Evolutionary conservation across 352 stramenopile species (phyloP).

Genomic region (Blastocystis sp.): DNA sequence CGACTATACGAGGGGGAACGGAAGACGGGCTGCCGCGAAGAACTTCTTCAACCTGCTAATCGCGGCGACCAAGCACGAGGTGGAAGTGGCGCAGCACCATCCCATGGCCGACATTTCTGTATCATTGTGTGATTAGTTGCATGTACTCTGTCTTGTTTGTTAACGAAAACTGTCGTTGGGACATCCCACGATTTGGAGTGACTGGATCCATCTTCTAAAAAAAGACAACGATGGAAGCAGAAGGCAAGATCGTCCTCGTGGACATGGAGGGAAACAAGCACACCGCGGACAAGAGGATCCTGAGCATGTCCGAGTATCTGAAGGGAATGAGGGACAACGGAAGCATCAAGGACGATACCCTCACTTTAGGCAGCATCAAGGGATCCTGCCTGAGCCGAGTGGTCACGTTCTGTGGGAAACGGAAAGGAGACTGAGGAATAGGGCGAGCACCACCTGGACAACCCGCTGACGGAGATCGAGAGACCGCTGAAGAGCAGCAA

Average conservation of each 20-base stretch:
- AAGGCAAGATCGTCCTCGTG: constrained; percentile 9
- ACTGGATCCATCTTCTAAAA: background rate
- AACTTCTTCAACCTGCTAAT: constrained; percentile 31
- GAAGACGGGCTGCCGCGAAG: background rate
- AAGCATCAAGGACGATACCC: constrained; percentile 6
- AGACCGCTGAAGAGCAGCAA: constrained; percentile 95
- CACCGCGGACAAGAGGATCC: background rate
- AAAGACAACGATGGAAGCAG: background rate
- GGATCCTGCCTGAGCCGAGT: constrained; percentile 70
- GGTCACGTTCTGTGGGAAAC: constrained; percentile 71
- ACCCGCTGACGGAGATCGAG: constrained; percentile 97
- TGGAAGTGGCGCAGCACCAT: background rate
- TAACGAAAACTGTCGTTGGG: background rate
- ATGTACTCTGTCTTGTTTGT: constrained; percentile 8
- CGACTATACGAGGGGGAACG: background rate
- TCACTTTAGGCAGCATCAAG: constrained; percentile 71
- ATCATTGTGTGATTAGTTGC: background rate
- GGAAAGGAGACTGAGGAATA: background rate
- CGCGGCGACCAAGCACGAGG: background rate
- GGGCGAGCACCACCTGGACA: constrained; percentile 77
- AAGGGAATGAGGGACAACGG: constrained; percentile 34
- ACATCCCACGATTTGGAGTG: background rate
- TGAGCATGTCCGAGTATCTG: constrained; percentile 57
- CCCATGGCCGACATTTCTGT: background rate
- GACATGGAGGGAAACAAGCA: constrained; percentile 19